Base-by-base conservation (phyloP, 225 moss, liverwort and hornwort species). In the Sphagnum tenellum region DNA sequence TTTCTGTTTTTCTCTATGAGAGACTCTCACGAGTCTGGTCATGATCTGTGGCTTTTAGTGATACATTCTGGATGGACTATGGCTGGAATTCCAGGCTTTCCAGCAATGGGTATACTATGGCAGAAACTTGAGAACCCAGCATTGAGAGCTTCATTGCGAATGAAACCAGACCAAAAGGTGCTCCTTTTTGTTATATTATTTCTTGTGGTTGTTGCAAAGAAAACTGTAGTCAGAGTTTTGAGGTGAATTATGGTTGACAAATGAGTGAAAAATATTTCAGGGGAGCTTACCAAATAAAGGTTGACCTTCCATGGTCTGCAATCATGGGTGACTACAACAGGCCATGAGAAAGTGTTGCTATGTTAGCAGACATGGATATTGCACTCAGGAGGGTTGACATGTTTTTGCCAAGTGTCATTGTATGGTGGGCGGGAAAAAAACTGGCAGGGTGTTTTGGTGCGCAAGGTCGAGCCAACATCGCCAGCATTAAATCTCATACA, bases 121-220 rank as follows among this genome's bases (percentile, higher is more conserved):
- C 96, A 98, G 78, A 93, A 78, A 66, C 81, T 98, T 67, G 96
- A 98, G 75, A 98, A 98, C 74, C 88, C 78, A 51, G 96, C 96
- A 46, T 68, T 98, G 58, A 82, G 96, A 61, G 67, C 90, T 60
- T 93, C 87, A 66, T 76, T 98, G 51, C 85, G 86, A 72, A 98
- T 98, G 96, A 70, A 77, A 9, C 65, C 88, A 13, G 74, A 76
- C 46, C 93, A 98, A 64, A 98, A 82, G 93, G 96, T 98, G 60
- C 44, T 52, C 52, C 13, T 11, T 4, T 4, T 56, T 3, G 56
- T 56, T 11, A 10, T 44, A 13, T 8, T 58, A 7, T 58, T 58
- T 13, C 44, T 3, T 13, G 7, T 3, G 58, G 58, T 7, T 58
- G 58, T 11, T 13, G n/a, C 29, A 29, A 29, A 29, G 29, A 29